Evolutionary conservation across 139 green algal genomes (phyloP), one percentile per base, ranked within the genome.

Genomic region (Axilococcus clingmanii): DNA sequence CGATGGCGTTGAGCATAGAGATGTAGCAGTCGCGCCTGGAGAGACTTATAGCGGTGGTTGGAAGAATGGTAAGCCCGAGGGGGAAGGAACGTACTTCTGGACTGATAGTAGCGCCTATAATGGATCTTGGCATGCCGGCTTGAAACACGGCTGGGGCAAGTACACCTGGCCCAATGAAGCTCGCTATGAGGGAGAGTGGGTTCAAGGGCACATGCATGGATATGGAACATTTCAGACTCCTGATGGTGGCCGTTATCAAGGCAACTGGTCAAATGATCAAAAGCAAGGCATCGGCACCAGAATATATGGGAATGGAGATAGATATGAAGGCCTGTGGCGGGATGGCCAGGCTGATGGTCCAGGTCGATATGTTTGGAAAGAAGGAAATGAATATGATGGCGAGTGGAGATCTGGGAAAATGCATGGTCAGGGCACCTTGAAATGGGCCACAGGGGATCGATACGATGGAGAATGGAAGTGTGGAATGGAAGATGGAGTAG

Each of bases 201-300:
- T 61, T 11, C 41, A 77, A 5, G 81, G 81, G 23, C 72, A 47
- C 53, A 88, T 94, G 76, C 77, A 87, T 51, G 84, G 83, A n/a
- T 57, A 82, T 2, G 84, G 84, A 31, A 82, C 66, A 1, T 84
- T 87, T 65, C 60, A 77, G 33, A 55, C 61, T 7, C 66, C 80
- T 4, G 79, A 88, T 42, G 76, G 74, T 34, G 68, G 71, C 1
- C 61, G 52, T 27, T 93, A 89, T 55, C 37, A 73, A 50, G 84
- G 84, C 20, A 64, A 73, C 25, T 94, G 84, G 84, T 24, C 43
- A 4, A 30, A 50, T 4, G 78, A 87, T 58, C 27, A 74, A 24
- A 87, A 87, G 58, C 78, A 94, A 35, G 84, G 84, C 3, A 63
- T 94, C 19, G 84, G 84, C 33, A 75, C 74, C n/a, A 86, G 89